Percentiles rank a stretch among this genome's conserved stretches.
Conservation (phyloP, 345 rosid genomes). For the Tarenaya hassleriana region DNA sequence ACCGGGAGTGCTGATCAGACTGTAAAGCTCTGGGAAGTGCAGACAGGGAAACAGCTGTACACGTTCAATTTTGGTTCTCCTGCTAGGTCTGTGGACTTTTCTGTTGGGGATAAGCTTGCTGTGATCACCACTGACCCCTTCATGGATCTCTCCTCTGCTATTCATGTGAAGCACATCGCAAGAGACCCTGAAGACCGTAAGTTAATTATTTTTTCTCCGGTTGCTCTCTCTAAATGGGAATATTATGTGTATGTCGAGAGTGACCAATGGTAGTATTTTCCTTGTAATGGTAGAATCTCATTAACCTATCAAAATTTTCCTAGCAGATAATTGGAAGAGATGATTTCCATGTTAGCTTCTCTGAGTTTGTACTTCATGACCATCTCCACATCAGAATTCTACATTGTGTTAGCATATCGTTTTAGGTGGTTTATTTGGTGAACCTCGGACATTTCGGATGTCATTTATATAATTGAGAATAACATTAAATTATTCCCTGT, state of each 20-base stretch:
- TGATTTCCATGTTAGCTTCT: too few relatives aligned
- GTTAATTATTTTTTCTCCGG: conserved; percentile 12
- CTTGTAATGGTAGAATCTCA: too few relatives aligned
- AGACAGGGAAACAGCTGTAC: conserved; percentile 55
- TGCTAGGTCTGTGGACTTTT: conserved; percentile 76
- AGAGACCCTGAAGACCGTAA: conserved; percentile 64
- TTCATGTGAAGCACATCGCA: conserved; percentile 74
- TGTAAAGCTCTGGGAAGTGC: conserved; percentile 83
- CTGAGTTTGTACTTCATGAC: too few relatives aligned
- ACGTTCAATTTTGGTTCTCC: conserved; percentile 76
- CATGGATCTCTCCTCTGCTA: conserved; percentile 80
- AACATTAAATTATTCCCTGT: neutral
- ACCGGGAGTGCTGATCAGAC: conserved; percentile 96
- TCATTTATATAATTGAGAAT: too few relatives aligned
- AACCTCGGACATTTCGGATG: neutral
- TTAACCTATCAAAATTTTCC: too few relatives aligned
- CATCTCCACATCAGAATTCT: too few relatives aligned
- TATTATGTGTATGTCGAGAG: neutral
- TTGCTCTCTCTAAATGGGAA: too few relatives aligned
- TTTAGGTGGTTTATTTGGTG: neutral
- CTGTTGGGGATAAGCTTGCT: conserved; percentile 83
- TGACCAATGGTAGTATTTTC: neutral
- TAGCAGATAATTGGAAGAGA: too few relatives aligned
- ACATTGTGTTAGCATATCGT: neutral
- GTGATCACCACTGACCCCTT: conserved; percentile 90